Conservation (phyloP, 176 grass and related monocot genomes). For the Triticum aestivum region IWGSC_CS_RefSeq_v2.1 NC_057794.1:137602493-137602992, state of each 20-base stretch:
- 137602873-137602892: too few species aligned
- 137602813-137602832: not conserved
- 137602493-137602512: not conserved
- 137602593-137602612: not conserved
- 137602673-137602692: constrained; percentile 15
- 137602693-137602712: not conserved
- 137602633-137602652: not conserved
- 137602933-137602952: too few species aligned
- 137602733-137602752: not conserved
- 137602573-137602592: not conserved
- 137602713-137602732: not conserved
- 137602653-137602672: not conserved
- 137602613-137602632: not conserved
- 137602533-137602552: not conserved
- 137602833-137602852: not conserved
- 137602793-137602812: not conserved
- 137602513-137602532: not conserved
- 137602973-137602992: too few species aligned
- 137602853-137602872: not conserved
- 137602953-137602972: too few species aligned
- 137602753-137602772: not conserved
- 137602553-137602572: constrained; percentile 5
- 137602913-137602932: too few species aligned
- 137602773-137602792: constrained; percentile 15
- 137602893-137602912: too few species aligned